phyloP scores from a whole-genome alignment of 2,329 filamentous ascomycete genomes.

The Trichocomaceae sp. region DNA sequence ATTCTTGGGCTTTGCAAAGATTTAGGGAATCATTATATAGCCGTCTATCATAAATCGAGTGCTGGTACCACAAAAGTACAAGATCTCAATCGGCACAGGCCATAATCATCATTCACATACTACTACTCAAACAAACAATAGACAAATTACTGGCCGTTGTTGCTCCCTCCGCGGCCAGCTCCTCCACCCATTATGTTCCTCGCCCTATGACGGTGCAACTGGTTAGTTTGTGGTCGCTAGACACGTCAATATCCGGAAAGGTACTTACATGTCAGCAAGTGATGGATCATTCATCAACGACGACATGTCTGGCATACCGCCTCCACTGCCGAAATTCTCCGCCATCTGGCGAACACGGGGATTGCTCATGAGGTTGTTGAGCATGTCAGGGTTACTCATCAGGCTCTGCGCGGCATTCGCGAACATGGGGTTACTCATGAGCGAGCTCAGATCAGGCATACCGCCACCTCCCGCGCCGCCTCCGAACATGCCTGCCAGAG shows the following conservation, averaged over 20 bases:
- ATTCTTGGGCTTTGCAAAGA: background rate
- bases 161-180: conserved; percentile 33
- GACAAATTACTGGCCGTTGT: conserved; percentile 12
- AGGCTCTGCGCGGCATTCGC: conserved; percentile 92
- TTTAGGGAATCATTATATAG: background rate
- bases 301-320: conserved; percentile 82
- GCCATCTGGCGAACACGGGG: conserved; percentile 84
- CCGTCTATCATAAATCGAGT: background rate
- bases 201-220: conserved; percentile 42
- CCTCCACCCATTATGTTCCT: conserved; percentile 61
- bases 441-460: conserved; percentile 77
- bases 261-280: conserved; percentile 84
- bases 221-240: conserved; percentile 14
- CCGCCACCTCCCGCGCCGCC: conserved; percentile 48
- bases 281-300: conserved; percentile 85
- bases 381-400: conserved; percentile 92
- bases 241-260: background rate
- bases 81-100: background rate
- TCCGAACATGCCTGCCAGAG: conserved; percentile 67
- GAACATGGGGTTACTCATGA: conserved; percentile 99
- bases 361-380: conserved; percentile 91
- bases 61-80: background rate
- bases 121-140: background rate
- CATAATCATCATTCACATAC: background rate
- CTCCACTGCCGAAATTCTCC: conserved; percentile 63